Percentiles rank a stretch among this genome's conserved stretches.
phyloP scores from a whole-genome alignment of 2,329 filamentous ascomycete species.

The Fusarium secorum region DNA sequence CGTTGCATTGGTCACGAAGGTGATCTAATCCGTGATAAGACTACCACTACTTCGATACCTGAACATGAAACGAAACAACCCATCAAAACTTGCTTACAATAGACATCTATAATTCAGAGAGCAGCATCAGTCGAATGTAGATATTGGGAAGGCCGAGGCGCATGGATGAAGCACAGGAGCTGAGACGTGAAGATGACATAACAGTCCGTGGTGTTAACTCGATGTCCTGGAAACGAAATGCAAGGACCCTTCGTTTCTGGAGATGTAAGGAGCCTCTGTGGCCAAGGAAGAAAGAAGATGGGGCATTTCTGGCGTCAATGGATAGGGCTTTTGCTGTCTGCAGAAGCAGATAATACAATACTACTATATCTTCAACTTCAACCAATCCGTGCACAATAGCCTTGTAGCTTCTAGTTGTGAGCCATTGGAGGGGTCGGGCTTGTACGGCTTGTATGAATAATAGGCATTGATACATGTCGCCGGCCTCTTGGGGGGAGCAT shows the following conservation, averaged over 20 bases:
- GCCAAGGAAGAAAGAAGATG: slow-evolving; percentile 20
- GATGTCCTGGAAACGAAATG: background rate
- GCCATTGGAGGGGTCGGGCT: background rate
- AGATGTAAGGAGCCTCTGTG: slow-evolving; percentile 17
- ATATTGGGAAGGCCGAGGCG: background rate
- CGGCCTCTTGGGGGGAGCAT: background rate
- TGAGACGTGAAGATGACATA: background rate
- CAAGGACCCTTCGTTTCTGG: slow-evolving; percentile 18
- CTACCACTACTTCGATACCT: slow-evolving; percentile 19
- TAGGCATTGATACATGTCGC: background rate
- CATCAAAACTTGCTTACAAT: slow-evolving; percentile 14
- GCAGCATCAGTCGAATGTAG: background rate
- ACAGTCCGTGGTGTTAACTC: background rate
- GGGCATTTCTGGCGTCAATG: slow-evolving; percentile 37
- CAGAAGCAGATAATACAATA: slow-evolving; percentile 31
- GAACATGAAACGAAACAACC: slow-evolving; percentile 17
- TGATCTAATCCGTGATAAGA: background rate
- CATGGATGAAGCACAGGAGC: slow-evolving; percentile 9
- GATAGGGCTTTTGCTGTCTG: slow-evolving; percentile 26
- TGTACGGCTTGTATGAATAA: background rate
- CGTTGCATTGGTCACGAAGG: background rate
- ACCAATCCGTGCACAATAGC: background rate
- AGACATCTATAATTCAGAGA: slow-evolving; percentile 19
- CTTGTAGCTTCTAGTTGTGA: background rate
- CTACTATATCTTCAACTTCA: background rate